Evolutionary conservation across 371 early-diverging fungal genomes (phyloP), one percentile per base, ranked within the genome.

Genomic region (Blakeslea trispora): DNA sequence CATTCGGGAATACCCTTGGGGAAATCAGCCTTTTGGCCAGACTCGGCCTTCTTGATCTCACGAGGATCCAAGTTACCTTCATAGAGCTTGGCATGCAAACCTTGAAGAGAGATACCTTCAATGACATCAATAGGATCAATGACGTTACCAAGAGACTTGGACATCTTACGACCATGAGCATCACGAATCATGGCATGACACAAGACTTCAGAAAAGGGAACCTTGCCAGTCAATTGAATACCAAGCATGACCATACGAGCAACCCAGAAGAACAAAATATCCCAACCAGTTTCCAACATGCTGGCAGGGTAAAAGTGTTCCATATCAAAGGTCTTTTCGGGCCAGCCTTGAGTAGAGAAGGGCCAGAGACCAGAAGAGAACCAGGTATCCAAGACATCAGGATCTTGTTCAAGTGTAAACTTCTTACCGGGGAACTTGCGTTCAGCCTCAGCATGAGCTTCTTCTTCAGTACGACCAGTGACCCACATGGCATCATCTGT

Each of bases 211-310:
- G 88, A 84, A 79, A 99, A 99, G 11, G 99, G 99, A 34, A 93
- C 87, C 66, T 92, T 71, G 21, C 95, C 97, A 5, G 97, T 97
- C 54, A 99, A 77, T 70, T 97, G 92, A 56, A 95, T 87, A 64
- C 97, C 93, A 54, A 99, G 71, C 99, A 99, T 99, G 35, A 99
- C 98, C 99, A 99, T 99, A 62, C 99, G 87, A 5, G 99, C 99
- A 37, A 99, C 99, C 99, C 99, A 99, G 88, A 99, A 99, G 90
- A 99, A 99, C 54, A 99, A 71, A 78, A 99, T 99, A 79, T 99
- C 99, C 88, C 91, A 91, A 17, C 99, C 99, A 53, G 99, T 99
- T 77, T 99, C 99, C 28, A 99, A 79, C 23, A 99, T 61, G 6
- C 90, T 74, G 41, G 92, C 92, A 11, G 99, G 99, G 69, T 95